phyloP scores from a whole-genome alignment of 495 filamentous ascomycete genomes.

The Hypoxylon subgilvum region DNA sequence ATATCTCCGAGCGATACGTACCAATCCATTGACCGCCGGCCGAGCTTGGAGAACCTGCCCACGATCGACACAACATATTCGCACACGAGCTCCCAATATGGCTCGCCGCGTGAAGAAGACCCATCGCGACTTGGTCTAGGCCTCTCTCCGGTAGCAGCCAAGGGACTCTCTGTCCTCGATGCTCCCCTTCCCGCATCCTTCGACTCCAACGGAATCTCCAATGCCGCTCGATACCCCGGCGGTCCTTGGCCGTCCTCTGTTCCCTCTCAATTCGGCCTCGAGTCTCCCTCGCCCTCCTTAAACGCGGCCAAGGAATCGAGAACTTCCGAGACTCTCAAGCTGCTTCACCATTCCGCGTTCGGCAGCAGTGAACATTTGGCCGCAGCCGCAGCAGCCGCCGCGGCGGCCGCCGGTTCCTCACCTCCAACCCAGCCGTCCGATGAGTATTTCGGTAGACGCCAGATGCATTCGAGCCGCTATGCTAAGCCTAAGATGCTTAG shows the following conservation, averaged over 20 bases:
- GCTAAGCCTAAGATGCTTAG: conserved; percentile 78
- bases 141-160: conserved; percentile 72
- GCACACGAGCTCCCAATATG: conserved; percentile 78
- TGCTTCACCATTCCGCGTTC: conserved; percentile 84
- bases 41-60: conserved; percentile 64
- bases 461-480: conserved; percentile 85
- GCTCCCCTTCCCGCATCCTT: conserved; percentile 94
- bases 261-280: conserved; percentile 88
- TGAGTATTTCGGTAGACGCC: conserved; percentile 70
- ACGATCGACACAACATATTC: conserved; percentile 81
- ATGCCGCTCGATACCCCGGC: conserved; percentile 74
- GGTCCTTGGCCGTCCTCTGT: conserved; percentile 92
- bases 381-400: conserved; percentile 56
- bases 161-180: conserved; percentile 83
- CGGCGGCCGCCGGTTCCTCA: conserved; percentile 68
- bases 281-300: conserved; percentile 82
- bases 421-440: conserved; percentile 67
- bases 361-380: conserved; percentile 59
- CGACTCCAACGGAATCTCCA: conserved; percentile 93
- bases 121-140: conserved; percentile 63
- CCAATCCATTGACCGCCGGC: conserved; percentile 51
- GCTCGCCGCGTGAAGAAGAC: conserved; percentile 83
- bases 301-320: conserved; percentile 61
- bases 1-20: conserved; percentile 47
- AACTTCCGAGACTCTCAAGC: conserved; percentile 76